Evolutionary conservation across 768 basidiomycete species (phyloP), one percentile per base, ranked within the genome.

Genomic region (Pilatotrama ljubarskyi): DNA sequence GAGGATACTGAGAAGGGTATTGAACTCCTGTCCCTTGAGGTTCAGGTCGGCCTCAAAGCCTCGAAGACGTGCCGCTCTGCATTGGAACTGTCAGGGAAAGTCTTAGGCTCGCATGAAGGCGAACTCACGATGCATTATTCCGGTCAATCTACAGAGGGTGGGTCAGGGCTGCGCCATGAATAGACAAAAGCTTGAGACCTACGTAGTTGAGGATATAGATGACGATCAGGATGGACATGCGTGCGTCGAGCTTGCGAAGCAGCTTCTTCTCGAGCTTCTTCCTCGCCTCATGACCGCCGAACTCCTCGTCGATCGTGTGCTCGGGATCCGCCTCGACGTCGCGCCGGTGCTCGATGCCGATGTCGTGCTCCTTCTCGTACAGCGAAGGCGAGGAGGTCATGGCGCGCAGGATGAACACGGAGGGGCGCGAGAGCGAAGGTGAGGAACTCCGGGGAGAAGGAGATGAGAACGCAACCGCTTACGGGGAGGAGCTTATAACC

Each of bases 41-140:
- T 81, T 73, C 29, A 91, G 78, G 70, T 91, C 89, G 49, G 77
- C 74, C 67, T 89, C 86, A 53, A 91, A 87, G 0, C 90, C 90
- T 35, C 83, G 79, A 41, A 91, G 75, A 53, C 90, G 80, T 32
- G 89, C 90, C 11, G 87, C 89, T 43, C 90, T 90, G 64, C 7
- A 25, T 3, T 14, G 20, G 9, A 41, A 13, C 4, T 6, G n/a
- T 57, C n/a, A 57, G 17, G 1, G 9, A 7, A 13, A 3, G 25
- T 22, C 17, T 15, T 11, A n/a, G 24, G 17, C 24, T 25, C 10
- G 26, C 26, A 11, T 32, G 8, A n/a, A 52, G 42, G 25, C 52
- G 11, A 22, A 71, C 79, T 61, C 70, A 88, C 86, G 82, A 76
- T 35, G 80, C 86, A 66, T 89, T 89, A 66, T 89, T 90, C 35